Evolutionary conservation across 2,329 filamentous ascomycete species (phyloP), one percentile per base, ranked within the genome.

Genomic region (Clonostachys sp.): DNA sequence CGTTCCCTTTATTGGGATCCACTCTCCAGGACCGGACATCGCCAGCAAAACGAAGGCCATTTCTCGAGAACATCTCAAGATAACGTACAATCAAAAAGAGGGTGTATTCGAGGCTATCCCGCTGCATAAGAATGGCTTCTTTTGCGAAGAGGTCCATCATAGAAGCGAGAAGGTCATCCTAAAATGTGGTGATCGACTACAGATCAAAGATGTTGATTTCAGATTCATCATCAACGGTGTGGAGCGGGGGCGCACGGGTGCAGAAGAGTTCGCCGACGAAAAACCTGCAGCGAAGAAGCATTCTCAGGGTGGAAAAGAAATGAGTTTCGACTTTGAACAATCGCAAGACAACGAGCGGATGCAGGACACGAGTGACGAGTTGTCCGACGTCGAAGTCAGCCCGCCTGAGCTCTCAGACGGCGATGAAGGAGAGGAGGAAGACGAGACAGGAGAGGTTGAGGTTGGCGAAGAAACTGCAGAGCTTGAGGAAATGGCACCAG

Each of bases 271-370:
- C 30, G 62, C 73, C 16, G 75, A 80, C 46, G 77, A 81, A 5
- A 67, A 69, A 33, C 24, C 24, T 30, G 45, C 50, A 2, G 70
- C 67, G 42, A 76, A 74, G 51, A 72, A 68, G 54, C 71, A 34
- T 74, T 72, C 68, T 53, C 71, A 34, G 74, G 78, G 78, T 34
- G 80, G 80, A 47, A 85, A 85, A 59, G 77, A 84, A 53, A 89
- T 89, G 83, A 88, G 84, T 61, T 84, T 88, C 51, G 83, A 85
- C 47, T 89, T 89, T 56, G 83, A 86, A 57, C 78, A 80, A 58
- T 75, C 78, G 1, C 74, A 80, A 50, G 78, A 79, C 39, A 72
- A 77, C 48, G 80, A 74, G 34, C 75, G 80, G 39, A 71, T 77
- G 40, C 72, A 73, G 41, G 78, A 81, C 50, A 81, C 77, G 3